Evolutionary conservation across 768 basidiomycete genomes (phyloP).

Genomic region (Leccinum subtestaceum): DNA sequence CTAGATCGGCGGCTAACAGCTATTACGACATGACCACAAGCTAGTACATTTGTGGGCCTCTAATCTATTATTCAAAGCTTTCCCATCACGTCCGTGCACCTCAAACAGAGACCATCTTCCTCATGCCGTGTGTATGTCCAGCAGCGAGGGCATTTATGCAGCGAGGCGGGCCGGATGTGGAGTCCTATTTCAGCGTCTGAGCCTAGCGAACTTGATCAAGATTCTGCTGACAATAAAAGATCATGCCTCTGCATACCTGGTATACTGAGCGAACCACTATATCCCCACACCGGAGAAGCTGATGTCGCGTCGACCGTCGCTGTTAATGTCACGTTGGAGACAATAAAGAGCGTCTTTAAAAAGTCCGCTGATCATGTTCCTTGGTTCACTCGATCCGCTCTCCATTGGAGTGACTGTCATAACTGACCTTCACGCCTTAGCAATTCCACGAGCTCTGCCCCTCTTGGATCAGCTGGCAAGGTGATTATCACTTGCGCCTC

Average conservation of each 20-base stretch:
- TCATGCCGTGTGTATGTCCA: slow-evolving; percentile 70
- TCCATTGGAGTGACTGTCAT: not conserved
- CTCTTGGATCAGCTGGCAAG: slow-evolving; percentile 38
- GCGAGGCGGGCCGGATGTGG: slow-evolving; percentile 57
- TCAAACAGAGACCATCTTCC: slow-evolving; percentile 55
- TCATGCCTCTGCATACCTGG: slow-evolving; percentile 40
- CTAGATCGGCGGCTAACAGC: not conserved
- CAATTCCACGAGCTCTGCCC: slow-evolving; percentile 34
- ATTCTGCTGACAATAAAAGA: not conserved
- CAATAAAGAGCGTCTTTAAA: slow-evolving; percentile 75
- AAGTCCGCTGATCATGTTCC: slow-evolving; percentile 46
- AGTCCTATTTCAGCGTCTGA: slow-evolving; percentile 37
- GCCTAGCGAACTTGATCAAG: slow-evolving; percentile 1
- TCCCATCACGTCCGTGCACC: slow-evolving; percentile 46
- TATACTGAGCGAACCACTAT: slow-evolving; percentile 41
- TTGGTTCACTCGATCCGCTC: not conserved
- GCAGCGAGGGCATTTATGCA: slow-evolving; percentile 84
- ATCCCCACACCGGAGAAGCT: slow-evolving; percentile 47
- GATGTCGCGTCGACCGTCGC: slow-evolving; percentile 44
- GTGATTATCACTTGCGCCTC: slow-evolving; percentile 74
- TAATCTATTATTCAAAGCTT: slow-evolving; percentile 5
- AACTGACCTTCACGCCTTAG: slow-evolving; percentile 43
- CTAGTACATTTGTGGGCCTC: not conserved
- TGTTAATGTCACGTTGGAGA: slow-evolving; percentile 62
- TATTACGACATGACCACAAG: not conserved